phyloP scores from a whole-genome alignment of 2,329 filamentous ascomycete genomes.

The Aspergillus intermedius region DNA sequence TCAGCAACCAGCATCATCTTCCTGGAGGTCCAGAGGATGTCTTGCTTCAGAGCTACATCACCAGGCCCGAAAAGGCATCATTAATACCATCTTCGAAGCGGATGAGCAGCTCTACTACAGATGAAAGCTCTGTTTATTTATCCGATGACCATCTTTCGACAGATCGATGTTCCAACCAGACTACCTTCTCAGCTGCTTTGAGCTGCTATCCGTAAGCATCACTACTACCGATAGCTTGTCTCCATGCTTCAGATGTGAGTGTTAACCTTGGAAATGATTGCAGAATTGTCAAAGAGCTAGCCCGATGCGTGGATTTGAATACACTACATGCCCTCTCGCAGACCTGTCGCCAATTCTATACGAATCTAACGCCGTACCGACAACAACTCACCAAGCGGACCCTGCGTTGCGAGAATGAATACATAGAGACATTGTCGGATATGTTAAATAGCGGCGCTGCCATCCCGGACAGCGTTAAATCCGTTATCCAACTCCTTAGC shows the following conservation, averaged over 20 bases:
- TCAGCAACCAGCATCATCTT: constrained; percentile 19
- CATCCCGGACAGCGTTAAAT: constrained; percentile 26
- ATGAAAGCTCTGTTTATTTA: too few relatives aligned
- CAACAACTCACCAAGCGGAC: constrained; percentile 66
- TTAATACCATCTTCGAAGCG: constrained; percentile 10
- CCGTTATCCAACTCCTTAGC: constrained; percentile 24
- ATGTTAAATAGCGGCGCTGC: constrained; percentile 38
- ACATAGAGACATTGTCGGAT: constrained; percentile 33
- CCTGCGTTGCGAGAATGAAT: constrained; percentile 72
- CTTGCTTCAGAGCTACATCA: constrained; percentile 9
- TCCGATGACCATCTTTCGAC: too few relatives aligned
- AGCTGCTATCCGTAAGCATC: constrained; percentile 44
- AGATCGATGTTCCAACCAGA: constrained; percentile 16
- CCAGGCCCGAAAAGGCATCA: constrained; percentile 16
- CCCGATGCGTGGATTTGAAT: constrained; percentile 75
- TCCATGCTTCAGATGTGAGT: background rate
- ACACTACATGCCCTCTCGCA: constrained; percentile 75
- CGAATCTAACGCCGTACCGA: constrained; percentile 72
- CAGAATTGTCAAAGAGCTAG: constrained; percentile 72
- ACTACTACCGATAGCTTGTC: too few relatives aligned
- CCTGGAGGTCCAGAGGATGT: constrained; percentile 7
- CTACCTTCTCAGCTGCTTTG: constrained; percentile 37
- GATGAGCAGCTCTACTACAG: constrained; percentile 1
- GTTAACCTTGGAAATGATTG: constrained; percentile 1
- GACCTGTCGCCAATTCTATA: constrained; percentile 73